Evolutionary conservation across 2,329 filamentous ascomycete genomes (phyloP), one percentile per base, ranked within the genome.

Genomic region (Pseudogymnoascus sp.): DNA sequence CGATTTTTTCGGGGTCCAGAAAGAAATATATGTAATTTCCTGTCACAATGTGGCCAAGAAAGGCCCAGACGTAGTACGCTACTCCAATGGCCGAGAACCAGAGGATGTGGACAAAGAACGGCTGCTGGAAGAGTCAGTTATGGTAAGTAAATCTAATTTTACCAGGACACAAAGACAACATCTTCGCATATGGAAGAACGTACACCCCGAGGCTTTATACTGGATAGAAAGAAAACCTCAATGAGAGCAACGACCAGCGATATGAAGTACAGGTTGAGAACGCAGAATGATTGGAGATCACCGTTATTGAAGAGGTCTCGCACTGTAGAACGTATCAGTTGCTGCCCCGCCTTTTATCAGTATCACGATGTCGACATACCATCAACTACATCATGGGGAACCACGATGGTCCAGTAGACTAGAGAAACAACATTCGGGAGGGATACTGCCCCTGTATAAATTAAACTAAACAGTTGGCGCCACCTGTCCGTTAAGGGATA

Each of bases 191-290:
- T 42, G 18, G 6, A 37, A 56, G 25, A 16, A 67, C 69, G 65
- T 68, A 73, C 73, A 25, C 65, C 67, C 61, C 67, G 69, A 50
- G 69, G 66, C 61, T 65, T 72, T 59, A 73, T 71, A 61, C 72
- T 74, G 53, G 67, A 71, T 38, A 71, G 67, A 40, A 72, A 66
- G 59, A 73, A 64, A 6, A 74, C 62, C 62, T 74, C 73, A 53
- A 72, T 47, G 23, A 75, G 62, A 11, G 72, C 69, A 66, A 73
- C 64, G n/a, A 69, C 16, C 16, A 69, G 67, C 61, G 68, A 70
- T 63, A 73, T 23, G 31, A 63, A 64, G 56, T 67, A 70, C 61
- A 71, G 67, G 64, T 66, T 70, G 16, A 71, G 38, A 10, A 73
- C 60, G 23, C 65, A 68, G 65, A 73, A 74, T 7, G 42, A 60